Percentiles rank a stretch among this genome's conserved stretches.
phyloP scores from a whole-genome alignment of 1,284 basidiomycete genomes.

The Leccinum colubrinum region DNA sequence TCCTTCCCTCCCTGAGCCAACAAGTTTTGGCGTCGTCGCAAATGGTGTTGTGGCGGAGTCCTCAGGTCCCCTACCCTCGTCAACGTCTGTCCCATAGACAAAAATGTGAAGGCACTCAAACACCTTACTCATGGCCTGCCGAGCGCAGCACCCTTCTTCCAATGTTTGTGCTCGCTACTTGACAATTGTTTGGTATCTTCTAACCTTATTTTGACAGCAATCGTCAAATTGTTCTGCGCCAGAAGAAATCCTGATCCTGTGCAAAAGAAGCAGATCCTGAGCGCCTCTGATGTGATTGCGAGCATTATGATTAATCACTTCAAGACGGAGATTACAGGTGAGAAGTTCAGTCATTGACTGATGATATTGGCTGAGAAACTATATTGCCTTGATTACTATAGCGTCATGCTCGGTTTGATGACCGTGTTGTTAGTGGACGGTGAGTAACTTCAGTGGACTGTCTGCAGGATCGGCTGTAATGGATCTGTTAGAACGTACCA shows the following conservation, averaged over 20 bases:
- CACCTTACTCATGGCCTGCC: constrained; percentile 84
- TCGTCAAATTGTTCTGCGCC: constrained; percentile 86
- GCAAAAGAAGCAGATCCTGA: constrained; percentile 78
- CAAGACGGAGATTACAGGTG: constrained; percentile 54
- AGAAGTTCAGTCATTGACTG: constrained; percentile 21
- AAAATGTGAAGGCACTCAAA: constrained; percentile 75
- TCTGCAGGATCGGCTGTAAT: constrained; percentile 5
- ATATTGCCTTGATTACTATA: constrained; percentile 64
- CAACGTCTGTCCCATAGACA: constrained; percentile 41
- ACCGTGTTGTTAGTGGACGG: constrained; percentile 83
- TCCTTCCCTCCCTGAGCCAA: constrained; percentile 39
- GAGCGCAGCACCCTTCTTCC: constrained; percentile 81
- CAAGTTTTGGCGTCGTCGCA: constrained; percentile 29
- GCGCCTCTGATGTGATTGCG: constrained; percentile 70
- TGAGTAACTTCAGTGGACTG: constrained; percentile 35
- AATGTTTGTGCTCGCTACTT: constrained; percentile 53
- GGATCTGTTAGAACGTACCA: constrained; percentile 59
- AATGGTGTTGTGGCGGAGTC: constrained; percentile 42
- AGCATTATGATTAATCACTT: constrained; percentile 76
- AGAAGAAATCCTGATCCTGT: constrained; percentile 73
- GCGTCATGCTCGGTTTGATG: constrained; percentile 73
- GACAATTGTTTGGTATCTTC: constrained; percentile 1
- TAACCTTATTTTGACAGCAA: constrained; percentile 47
- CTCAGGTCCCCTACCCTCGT: constrained; percentile 18
- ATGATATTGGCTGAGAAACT: constrained; percentile 45